A percentile compares a stretch with the other conserved stretches of the same genome.
Evolutionary conservation across 1,139 yeast species (phyloP).

Genomic region (Kodamaea ohmeri): DNA sequence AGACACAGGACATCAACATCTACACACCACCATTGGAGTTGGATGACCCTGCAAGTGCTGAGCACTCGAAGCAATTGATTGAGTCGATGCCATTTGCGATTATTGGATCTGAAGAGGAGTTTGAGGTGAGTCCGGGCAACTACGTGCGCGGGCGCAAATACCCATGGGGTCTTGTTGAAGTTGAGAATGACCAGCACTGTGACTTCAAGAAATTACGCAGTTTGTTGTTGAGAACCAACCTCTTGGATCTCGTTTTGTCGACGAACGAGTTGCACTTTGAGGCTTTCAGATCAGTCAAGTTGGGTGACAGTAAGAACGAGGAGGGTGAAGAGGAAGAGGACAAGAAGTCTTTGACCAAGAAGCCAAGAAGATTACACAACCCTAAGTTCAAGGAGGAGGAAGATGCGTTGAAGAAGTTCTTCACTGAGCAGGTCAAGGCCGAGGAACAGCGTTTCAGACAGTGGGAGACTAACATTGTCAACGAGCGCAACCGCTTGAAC

Average conservation of each 20-base stretch:
- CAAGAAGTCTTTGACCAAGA: slow-evolving; percentile 31
- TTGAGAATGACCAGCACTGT: slow-evolving; percentile 92
- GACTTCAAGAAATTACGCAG: slow-evolving; percentile 92
- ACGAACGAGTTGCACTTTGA: slow-evolving; percentile 95
- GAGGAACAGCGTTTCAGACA: slow-evolving; percentile 97
- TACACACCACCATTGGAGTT: slow-evolving; percentile 83
- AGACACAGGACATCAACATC: slow-evolving; percentile 86
- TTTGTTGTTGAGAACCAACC: slow-evolving; percentile 82
- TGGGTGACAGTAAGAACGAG: slow-evolving; percentile 51
- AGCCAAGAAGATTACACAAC: slow-evolving; percentile 62
- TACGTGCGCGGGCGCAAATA: slow-evolving; percentile 87
- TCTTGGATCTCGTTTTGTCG: slow-evolving; percentile 82
- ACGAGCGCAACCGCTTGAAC: slow-evolving; percentile 90
- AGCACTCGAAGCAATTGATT: slow-evolving; percentile 77
- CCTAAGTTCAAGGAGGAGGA: slow-evolving; percentile 97
- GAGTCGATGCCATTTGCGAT: slow-evolving; percentile 94
- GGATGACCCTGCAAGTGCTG: slow-evolving; percentile 73
- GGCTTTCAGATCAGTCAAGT: slow-evolving; percentile 76
- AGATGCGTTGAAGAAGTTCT: slow-evolving; percentile 86
- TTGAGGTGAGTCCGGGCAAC: slow-evolving; percentile 71
- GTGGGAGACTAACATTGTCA: slow-evolving; percentile 96
- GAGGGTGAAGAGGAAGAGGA: slow-evolving; percentile 30
- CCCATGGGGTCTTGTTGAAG: slow-evolving; percentile 97
- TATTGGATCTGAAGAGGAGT: slow-evolving; percentile 87
- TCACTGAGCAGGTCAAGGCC: slow-evolving; percentile 96